These are phyloP conservation scores for Lizonia empirigonia DNA, from an alignment of 2,329 filamentous ascomycete species.

Conservation along the genomic window DNA sequence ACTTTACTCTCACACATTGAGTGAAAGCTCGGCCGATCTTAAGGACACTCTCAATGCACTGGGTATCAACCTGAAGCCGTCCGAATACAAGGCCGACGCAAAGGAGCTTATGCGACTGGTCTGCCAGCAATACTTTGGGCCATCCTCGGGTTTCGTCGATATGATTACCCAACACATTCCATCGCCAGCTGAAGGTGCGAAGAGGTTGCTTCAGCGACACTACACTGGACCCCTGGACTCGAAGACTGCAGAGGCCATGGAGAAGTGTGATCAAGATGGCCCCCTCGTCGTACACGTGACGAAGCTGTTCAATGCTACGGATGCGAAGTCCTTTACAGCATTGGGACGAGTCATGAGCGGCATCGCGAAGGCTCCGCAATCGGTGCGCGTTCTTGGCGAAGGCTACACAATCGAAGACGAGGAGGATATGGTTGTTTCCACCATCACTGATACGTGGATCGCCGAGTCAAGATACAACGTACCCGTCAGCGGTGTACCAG, in stretches of 20 bases:
- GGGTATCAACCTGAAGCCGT: slow-evolving; percentile 87
- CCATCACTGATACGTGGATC: slow-evolving; percentile 85
- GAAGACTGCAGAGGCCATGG: slow-evolving; percentile 79
- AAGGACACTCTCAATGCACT: slow-evolving; percentile 77
- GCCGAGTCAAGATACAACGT: slow-evolving; percentile 93
- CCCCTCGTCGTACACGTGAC: slow-evolving; percentile 91
- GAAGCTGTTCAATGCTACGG: slow-evolving; percentile 87
- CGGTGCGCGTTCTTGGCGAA: slow-evolving; percentile 91
- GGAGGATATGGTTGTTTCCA: slow-evolving; percentile 92
- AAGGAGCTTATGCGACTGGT: slow-evolving; percentile 86
- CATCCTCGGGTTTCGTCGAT: slow-evolving; percentile 88
- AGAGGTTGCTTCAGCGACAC: slow-evolving; percentile 78
- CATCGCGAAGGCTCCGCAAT: slow-evolving; percentile 78
- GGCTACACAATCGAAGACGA: slow-evolving; percentile 96
- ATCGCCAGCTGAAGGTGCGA: slow-evolving; percentile 79
- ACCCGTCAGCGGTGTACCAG: slow-evolving; percentile 86
- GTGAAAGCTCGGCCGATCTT: slow-evolving; percentile 83
- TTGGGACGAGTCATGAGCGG: slow-evolving; percentile 94
- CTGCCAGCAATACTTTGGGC: slow-evolving; percentile 94
- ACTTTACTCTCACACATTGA: slow-evolving; percentile 92
- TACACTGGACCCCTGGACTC: slow-evolving; percentile 91
- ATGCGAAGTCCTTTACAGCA: slow-evolving; percentile 89
- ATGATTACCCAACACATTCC: slow-evolving; percentile 92
- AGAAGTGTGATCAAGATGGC: slow-evolving; percentile 82
- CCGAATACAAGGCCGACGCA: slow-evolving; percentile 88